Evolutionary conservation across 2,329 filamentous ascomycete genomes (phyloP), one percentile per base, ranked within the genome.

Genomic region (Trichoderma brevicompactum): DNA sequence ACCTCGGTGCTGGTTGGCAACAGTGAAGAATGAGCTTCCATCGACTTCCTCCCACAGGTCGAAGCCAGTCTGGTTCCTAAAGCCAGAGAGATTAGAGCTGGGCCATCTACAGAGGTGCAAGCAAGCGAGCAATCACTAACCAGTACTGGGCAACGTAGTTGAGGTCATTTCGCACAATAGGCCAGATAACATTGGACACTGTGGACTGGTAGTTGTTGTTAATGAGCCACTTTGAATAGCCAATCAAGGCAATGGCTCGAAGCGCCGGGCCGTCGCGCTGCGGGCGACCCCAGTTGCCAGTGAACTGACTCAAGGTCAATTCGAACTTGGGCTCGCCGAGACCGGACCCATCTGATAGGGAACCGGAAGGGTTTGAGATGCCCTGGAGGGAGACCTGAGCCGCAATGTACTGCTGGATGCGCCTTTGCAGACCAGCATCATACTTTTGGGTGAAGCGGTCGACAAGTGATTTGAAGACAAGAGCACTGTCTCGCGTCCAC

Each of bases 11-110:
- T 91, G 87, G 46, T 85, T 83, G 3, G 87, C 85, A 38, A 88
- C 79, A 1, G 92, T 95, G 77, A 94, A 96, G 80, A 94, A 95
- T 0, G 90, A 93, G 23, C 86, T 88, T 46, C 91, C 90, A 28
- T 82, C 80, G 13, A 94, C 86, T 75, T 95, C 92, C 74, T 95
- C 92, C 92, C 92, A 95, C 3, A 96, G 82, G 74, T 96, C 92
- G 72, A 87, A 95, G 6, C 85, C 84, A 0, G 83, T 85, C 68
- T 81, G 76, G 72, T 85, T 86, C 83, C 79, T 81, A 6, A 1
- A 3, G 0, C 8, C 7, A 54, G 44, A 7, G 13, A 8, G 23
- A 54, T 70, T 34, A 67, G 66, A 34, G 10, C 5, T 9, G 3
- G 5, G 8, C 28, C 13, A 34, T 49, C 17, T 9, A 36, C 28